Base-by-base conservation (phyloP, 1,284 basidiomycete genomes). In the Vanrija humicola region DNA sequence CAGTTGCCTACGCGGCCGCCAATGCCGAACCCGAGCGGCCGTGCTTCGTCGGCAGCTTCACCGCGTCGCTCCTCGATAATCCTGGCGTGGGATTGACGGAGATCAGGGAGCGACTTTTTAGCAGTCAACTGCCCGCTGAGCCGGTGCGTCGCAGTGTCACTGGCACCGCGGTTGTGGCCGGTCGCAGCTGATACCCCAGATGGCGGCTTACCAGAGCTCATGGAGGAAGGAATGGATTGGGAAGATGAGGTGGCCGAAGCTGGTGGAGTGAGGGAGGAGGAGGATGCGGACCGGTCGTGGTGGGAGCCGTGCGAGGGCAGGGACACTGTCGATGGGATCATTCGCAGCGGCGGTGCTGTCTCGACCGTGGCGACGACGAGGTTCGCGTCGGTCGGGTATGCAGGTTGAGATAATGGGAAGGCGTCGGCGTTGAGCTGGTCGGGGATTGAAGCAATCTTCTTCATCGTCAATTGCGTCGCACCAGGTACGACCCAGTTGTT, bases 21-120 rank as follows among this genome's bases (percentile, higher is more conserved):
- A 29, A 69, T 69, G 0, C 68, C 70, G 14, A 70, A 50, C 9
- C 66, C 71, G 8, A 71, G 52, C 1, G 65, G 59, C 26, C 66
- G 59, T 43, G 50, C 53, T 29, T 64, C 62, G 25, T 68, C 66
- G 26, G 52, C 52, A 21, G 48, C 65, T 40, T 69, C 68, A 40
- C 63, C 61, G 9, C 67, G 52, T 7, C 74, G 59, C 26, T 76
- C 73, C 49, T 63, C 64, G 38, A 76, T 75, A 59, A 75, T 81
- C 77, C 67, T 83, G 79, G 55, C 70, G 56, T 81, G 80, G 50
- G 74, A 78, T 44, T 83, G 84, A 21, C 89, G 83, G 47, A 96
- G 78, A 68, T 96, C 91, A 9, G 93, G 91, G 56, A 96, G 79
- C 52, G 90, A 93, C 76, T 94, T 90, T 77, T 90, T 92, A 29